A percentile compares a stretch with the other conserved stretches of the same genome.
Conservation (phyloP, 1,284 basidiomycete genomes). For the Clitocybe nebularis region DNA sequence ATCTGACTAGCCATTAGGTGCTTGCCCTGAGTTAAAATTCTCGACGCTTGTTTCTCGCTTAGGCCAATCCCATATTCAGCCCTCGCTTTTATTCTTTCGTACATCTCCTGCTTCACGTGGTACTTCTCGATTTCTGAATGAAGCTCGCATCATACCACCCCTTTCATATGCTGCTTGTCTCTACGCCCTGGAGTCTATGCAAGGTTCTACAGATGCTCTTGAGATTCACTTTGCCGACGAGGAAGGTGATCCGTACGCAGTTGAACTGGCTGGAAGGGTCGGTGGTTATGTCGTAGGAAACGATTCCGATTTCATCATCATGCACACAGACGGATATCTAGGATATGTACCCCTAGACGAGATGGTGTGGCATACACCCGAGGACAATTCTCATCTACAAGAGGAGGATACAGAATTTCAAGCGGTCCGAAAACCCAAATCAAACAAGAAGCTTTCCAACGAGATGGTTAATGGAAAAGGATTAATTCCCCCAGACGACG, state of each 20-base stretch:
- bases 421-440: conserved; percentile 46
- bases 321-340: conserved; percentile 66
- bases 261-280: conserved; percentile 74
- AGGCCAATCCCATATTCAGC: conserved; percentile 54
- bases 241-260: conserved; percentile 85
- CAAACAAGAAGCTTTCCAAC: conserved; percentile 27
- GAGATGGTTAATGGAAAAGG: conserved; percentile 34
- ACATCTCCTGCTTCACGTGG: conserved; percentile 72
- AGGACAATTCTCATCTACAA: conserved; percentile 28
- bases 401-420: conserved; percentile 59
- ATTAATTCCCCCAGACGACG: conserved; percentile 52
- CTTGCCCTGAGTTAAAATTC: conserved; percentile 73
- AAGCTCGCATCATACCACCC: conserved; percentile 76
- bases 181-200: conserved; percentile 48
- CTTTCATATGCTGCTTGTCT: conserved; percentile 62
- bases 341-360: conserved; percentile 83
- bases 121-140: conserved; percentile 65
- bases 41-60: conserved; percentile 62
- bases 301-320: conserved; percentile 82
- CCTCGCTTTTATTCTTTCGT: conserved; percentile 77
- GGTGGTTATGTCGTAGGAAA: conserved; percentile 74
- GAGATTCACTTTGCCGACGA: conserved; percentile 74
- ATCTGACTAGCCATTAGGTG: conserved; percentile 45
- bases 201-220: conserved; percentile 32
- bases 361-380: conserved; percentile 60